Base-by-base conservation (phyloP, 2,329 filamentous ascomycete species). In the Cercospora nicotianae region DNA sequence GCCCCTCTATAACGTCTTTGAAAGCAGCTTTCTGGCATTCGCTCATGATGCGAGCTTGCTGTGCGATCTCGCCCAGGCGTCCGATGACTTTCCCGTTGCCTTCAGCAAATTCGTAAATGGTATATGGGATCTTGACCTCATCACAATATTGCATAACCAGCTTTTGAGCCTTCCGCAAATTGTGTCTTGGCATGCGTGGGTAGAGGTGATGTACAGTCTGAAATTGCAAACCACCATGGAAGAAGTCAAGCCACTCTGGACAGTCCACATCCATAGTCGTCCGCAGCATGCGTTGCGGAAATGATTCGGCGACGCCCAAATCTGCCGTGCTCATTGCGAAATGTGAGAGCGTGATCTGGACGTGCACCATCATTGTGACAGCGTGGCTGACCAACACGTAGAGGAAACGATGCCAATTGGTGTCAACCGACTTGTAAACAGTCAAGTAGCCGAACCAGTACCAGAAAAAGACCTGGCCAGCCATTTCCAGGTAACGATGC, bases 181-280 rank as follows among this genome's bases (percentile, higher is more conserved):
- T 91, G 77, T 91, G 90, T 26, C 89, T 80, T 1, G 90, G 90
- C 63, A 91, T 83, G 4, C 90, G 83, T 2, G 90, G 89, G 74
- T 89, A 91, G 10, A 91, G 78, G 72, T 92, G 89, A 77, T 92
- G 89, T 2, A 91, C 85, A 6, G 86, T 89, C 78, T 91, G 90
- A 79, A 91, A 92, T 79, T 91, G 90, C 30, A 92, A 81, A 1
- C 90, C 90, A 60, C 90, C 90, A 76, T 92, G 89, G 75, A 91
- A 83, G 72, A 88, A 91, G 76, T 92, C 90, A 28, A 92, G 80
- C 90, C 89, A 92, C 26, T 83, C 80, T 0, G 90, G 90, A 78
- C 89, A 91, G 73, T 90, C 88, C 59, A 92, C 87, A 73, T 92
- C 90, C 89, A 91, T 90, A 28, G 89, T 91, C 3, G 89, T 91